phyloP scores from a whole-genome alignment of 1,139 yeast genomes.

The Protomyces arabidopsidicola region DNA sequence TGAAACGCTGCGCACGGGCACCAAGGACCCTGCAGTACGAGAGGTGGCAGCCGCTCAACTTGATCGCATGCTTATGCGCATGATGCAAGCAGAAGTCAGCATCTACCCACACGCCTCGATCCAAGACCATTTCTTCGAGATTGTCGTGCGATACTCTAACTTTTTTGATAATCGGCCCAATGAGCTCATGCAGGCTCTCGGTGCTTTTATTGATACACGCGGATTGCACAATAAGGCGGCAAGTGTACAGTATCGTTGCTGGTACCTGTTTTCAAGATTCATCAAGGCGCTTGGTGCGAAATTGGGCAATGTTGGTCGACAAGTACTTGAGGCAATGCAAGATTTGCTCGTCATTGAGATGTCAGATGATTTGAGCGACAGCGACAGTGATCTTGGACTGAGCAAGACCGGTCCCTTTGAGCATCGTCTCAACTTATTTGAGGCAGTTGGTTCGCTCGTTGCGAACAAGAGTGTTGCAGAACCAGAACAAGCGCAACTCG shows the following conservation, averaged over 20 bases:
- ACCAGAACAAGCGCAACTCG: constrained; percentile 41
- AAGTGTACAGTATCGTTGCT: constrained; percentile 74
- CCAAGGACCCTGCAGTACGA: constrained; percentile 15
- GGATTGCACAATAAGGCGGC: constrained; percentile 73
- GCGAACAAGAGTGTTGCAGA: constrained; percentile 31
- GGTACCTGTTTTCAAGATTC: constrained; percentile 85
- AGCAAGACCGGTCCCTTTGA: constrained; percentile 63
- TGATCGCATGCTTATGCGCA: constrained; percentile 55
- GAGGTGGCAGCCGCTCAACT: constrained; percentile 30
- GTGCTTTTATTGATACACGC: constrained; percentile 69
- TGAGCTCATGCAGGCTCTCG: constrained; percentile 60
- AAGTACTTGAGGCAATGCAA: constrained; percentile 50
- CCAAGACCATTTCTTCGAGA: constrained; percentile 76
- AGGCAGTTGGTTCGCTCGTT: constrained; percentile 68
- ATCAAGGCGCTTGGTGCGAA: constrained; percentile 70
- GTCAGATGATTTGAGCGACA: constrained; percentile 36
- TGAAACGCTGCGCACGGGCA: constrained; percentile 57
- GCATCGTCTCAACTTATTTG: constrained; percentile 76
- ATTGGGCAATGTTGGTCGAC: constrained; percentile 46
- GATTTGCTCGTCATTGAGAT: constrained; percentile 53
- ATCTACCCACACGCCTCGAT: constrained; percentile 58
- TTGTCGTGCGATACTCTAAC: constrained; percentile 71
- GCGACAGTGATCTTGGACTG: constrained; percentile 43
- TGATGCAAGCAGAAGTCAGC: constrained; percentile 49
- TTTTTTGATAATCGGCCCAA: constrained; percentile 53